Percentiles rank a stretch among this genome's conserved stretches.
These are phyloP conservation scores for Pachysandra terminalis DNA, from an alignment of 164 flowering plant species.

Conservation along the genomic window DNA sequence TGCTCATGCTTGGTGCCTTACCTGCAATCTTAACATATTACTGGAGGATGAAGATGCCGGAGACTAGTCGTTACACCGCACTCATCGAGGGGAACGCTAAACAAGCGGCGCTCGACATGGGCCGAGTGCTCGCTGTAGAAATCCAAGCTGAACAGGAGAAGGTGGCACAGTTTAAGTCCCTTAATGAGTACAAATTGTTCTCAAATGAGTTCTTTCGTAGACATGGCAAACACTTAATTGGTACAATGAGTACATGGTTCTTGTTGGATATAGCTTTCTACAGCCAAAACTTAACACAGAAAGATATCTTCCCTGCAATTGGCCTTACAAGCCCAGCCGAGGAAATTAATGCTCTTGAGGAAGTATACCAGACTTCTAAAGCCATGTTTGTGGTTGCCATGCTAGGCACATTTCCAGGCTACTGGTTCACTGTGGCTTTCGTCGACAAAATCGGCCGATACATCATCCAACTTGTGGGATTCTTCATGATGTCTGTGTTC, in stretches of 20 bases:
- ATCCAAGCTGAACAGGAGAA: constrained; percentile 41
- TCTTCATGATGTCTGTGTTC: constrained; percentile 47
- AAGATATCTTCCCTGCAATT: constrained; percentile 40
- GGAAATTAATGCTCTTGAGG: constrained; percentile 26
- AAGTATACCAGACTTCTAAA: constrained; percentile 32
- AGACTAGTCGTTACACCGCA: constrained; percentile 53
- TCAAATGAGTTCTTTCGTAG: constrained; percentile 32
- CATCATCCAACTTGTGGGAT: constrained; percentile 37
- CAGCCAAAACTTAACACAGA: constrained; percentile 45
- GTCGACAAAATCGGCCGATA: constrained; percentile 36
- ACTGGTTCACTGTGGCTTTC: constrained; percentile 52
- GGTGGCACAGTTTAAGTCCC: constrained; percentile 25
- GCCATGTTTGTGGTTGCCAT: constrained; percentile 44
- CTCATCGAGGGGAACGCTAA: constrained; percentile 46
- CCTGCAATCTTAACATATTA: constrained; percentile 44
- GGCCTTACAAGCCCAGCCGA: constrained; percentile 13
- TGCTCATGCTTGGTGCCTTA: constrained; percentile 46
- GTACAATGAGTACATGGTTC: constrained; percentile 44
- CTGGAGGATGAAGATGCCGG: constrained; percentile 61
- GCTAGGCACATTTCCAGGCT: constrained; percentile 44
- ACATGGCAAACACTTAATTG: constrained; percentile 41
- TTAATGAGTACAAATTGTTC: constrained; percentile 29
- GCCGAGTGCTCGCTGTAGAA: constrained; percentile 42
- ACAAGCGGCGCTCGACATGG: constrained; percentile 52
- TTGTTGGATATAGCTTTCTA: constrained; percentile 38